Base-by-base conservation (phyloP, 129 eudicot species). In the Apium graveolens region DNA sequence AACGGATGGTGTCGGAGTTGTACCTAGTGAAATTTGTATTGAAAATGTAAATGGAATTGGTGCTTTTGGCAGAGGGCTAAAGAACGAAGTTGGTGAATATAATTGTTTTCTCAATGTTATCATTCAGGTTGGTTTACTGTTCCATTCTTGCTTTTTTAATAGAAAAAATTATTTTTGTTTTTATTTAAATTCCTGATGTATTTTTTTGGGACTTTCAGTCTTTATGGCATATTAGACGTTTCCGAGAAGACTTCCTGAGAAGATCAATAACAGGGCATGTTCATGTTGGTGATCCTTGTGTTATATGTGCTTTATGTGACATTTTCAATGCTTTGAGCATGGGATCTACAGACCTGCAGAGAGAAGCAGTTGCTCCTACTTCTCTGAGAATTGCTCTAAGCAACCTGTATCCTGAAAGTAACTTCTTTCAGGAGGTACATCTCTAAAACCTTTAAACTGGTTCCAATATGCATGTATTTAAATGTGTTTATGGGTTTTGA, bases 281-380 rank as follows among this genome's bases (percentile, higher is more conserved):
- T 75, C 98, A 91, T 86, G 97, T 91, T 81, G 98, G 98, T 41
- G 94, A 91, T 86, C 98, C 98, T 60, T 95, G 98, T 90, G 98
- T 95, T 71, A 83, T 84, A 29, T 95, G 98, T 87, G 96, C 98
- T 76, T 86, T 95, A 27, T 88, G 81, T 82, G 91, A 88, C 70
- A 91, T 95, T 38, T 91, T 95, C 71, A 79, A 78, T 73, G 94
- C 96, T 79, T 77, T 95, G 77, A 91, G 89, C 87, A 70, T 53
- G 78, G 81, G 92, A 53, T 84, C 96, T 55, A 81, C 79, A 21
- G 93, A 90, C 81, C 66, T 80, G 39, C 78, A 78, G 73, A 91
- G 85, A 80, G 97, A 93, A 74, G 90, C 97, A 81, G 93, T 95
- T 82, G 90, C 98, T 24, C 97, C 98, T 74, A 87, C 96, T 82